phyloP scores from a whole-genome alignment of 1,139 yeast genomes.

The Suhomyces maxii region DNA sequence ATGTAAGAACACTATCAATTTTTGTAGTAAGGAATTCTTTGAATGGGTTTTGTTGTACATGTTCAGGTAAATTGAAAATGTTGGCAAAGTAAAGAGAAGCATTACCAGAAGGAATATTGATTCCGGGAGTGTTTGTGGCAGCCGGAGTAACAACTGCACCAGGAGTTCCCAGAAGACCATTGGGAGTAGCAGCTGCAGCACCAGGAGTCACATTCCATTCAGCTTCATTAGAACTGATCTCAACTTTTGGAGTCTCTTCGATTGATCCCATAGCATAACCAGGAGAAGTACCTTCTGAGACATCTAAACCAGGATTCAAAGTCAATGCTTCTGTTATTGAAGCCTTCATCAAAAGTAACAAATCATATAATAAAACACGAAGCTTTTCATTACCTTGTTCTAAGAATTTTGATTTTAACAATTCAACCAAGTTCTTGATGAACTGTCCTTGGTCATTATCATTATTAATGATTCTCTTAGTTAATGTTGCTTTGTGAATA shows the following conservation, averaged over 20 bases:
- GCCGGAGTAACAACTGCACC: constrained; percentile 2
- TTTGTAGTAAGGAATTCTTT: constrained; percentile 22
- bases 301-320: constrained; percentile 14
- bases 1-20: constrained; percentile 29
- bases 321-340: constrained; percentile 27
- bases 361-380: constrained; percentile 62
- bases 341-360: constrained; percentile 55
- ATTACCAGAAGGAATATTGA: constrained; percentile 1
- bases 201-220: constrained; percentile 7
- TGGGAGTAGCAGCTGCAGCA: constrained; percentile 1
- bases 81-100: constrained; percentile 11
- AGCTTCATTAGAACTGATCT: background rate
- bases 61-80: constrained; percentile 40
- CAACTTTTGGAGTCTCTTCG: constrained; percentile 9
- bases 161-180: constrained; percentile 2
- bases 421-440: constrained; percentile 43
- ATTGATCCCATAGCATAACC: constrained; percentile 4
- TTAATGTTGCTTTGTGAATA: constrained; percentile 52
- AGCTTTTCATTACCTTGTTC: constrained; percentile 46
- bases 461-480: constrained; percentile 30
- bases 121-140: constrained; percentile 2
- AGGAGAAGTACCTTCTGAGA: constrained; percentile 16
- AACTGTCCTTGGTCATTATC: constrained; percentile 39
- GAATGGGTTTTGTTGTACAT: constrained; percentile 29
- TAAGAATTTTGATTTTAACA: constrained; percentile 47